phyloP scores from a whole-genome alignment of 2,329 filamentous ascomycete genomes.

The Albifimbria verrucaria region DNA sequence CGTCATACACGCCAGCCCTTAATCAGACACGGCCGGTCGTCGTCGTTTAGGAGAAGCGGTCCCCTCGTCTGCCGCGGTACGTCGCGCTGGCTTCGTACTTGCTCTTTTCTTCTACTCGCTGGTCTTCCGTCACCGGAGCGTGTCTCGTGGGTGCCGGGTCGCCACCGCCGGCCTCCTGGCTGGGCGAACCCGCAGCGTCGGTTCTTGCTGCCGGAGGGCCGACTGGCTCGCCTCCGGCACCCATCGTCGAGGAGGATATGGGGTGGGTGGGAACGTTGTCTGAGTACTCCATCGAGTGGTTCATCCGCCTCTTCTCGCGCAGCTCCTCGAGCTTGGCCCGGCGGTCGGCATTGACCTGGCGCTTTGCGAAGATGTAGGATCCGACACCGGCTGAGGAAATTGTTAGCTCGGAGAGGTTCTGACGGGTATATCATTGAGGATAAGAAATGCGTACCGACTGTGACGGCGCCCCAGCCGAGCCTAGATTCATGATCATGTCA shows the following conservation, averaged over 20 bases:
- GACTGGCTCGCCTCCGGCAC: slow-evolving; percentile 22
- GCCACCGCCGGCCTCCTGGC: slow-evolving; percentile 63
- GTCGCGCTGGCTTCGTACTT: slow-evolving; percentile 83
- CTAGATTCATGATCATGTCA: slow-evolving; percentile 39
- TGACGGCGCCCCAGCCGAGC: slow-evolving; percentile 89
- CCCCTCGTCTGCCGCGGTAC: slow-evolving; percentile 77
- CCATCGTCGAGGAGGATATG: slow-evolving; percentile 33
- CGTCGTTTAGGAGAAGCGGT: slow-evolving; percentile 65
- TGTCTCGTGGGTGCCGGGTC: slow-evolving; percentile 88
- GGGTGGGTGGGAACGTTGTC: slow-evolving; percentile 18
- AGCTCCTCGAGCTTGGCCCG: slow-evolving; percentile 66
- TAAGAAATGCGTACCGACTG: slow-evolving; percentile 71
- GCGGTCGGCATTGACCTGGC: slow-evolving; percentile 88
- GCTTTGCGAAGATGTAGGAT: slow-evolving; percentile 95
- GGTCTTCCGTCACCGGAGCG: slow-evolving; percentile 66
- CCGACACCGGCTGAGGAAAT: slow-evolving; percentile 68
- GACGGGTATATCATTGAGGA: no score
- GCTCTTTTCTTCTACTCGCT: slow-evolving; percentile 71
- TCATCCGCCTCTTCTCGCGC: slow-evolving; percentile 59
- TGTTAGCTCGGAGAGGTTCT: no score
- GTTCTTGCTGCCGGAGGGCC: slow-evolving; percentile 45
- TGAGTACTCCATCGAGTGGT: slow-evolving; percentile 51
- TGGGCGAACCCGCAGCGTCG: slow-evolving; percentile 59
- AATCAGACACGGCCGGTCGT: no score
- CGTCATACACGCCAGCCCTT: no score